Conservation (phyloP, 768 basidiomycete species). For the Amanita rimosa region DNA sequence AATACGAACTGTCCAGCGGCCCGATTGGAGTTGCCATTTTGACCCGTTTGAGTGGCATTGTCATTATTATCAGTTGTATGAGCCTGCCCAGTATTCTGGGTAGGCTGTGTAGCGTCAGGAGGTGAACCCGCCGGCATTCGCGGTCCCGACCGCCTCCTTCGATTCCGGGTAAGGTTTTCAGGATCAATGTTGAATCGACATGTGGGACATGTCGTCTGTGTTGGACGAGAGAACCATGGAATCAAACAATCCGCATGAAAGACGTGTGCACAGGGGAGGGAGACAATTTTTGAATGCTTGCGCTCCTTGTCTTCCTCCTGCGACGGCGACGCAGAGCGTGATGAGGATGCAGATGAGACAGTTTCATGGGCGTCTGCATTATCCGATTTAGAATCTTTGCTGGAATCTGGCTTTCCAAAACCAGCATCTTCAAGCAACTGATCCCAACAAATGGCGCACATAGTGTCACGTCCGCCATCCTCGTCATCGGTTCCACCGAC, state of each 20-base stretch:
- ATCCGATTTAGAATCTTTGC: slow-evolving; percentile 9
- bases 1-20: background rate
- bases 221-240: slow-evolving; percentile 75
- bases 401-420: slow-evolving; percentile 12
- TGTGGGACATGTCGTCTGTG: slow-evolving; percentile 73
- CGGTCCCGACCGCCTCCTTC: slow-evolving; percentile 13
- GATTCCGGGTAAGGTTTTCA: slow-evolving; percentile 49
- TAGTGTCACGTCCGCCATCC: slow-evolving; percentile 23
- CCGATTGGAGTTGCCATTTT: background rate
- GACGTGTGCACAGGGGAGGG: slow-evolving; percentile 71
- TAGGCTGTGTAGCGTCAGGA: background rate
- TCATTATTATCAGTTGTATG: background rate
- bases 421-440: slow-evolving; percentile 38
- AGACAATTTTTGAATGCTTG: slow-evolving; percentile 37
- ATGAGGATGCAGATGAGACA: slow-evolving; percentile 8
- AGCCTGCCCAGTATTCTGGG: background rate
- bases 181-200: slow-evolving; percentile 81
- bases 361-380: slow-evolving; percentile 6
- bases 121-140: slow-evolving; percentile 1
- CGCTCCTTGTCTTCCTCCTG: slow-evolving; percentile 6
- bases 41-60: background rate
- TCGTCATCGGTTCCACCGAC: slow-evolving; percentile 25
- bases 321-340: slow-evolving; percentile 3
- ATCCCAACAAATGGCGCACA: slow-evolving; percentile 77
- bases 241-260: slow-evolving; percentile 72